These are phyloP conservation scores for Exobasidium rhododendri DNA, from an alignment of 1,284 basidiomycete species.

Conservation along the genomic window DNA sequence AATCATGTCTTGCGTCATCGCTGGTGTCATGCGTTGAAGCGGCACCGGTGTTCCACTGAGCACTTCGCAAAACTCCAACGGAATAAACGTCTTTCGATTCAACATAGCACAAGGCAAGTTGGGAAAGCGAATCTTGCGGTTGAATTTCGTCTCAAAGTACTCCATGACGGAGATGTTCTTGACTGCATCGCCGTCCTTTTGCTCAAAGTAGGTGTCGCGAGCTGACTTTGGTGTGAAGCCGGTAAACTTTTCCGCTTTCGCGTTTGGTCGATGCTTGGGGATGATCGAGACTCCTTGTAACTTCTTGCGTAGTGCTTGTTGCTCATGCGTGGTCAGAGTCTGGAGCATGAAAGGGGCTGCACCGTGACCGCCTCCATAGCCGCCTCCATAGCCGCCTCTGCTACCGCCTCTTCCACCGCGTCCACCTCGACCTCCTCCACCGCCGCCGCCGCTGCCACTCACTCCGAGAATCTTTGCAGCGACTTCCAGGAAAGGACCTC, in stretches of 20 bases:
- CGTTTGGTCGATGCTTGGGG: conserved; percentile 30
- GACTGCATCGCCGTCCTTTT: conserved; percentile 20
- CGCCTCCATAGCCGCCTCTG: conserved; percentile 19
- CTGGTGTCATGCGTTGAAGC: conserved; percentile 15
- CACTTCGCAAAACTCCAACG: conserved; percentile 33
- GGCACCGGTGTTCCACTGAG: conserved; percentile 27
- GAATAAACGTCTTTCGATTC: conserved; percentile 17
- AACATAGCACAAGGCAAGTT: background rate
- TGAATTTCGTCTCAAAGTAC: background rate
- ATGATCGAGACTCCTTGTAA: conserved; percentile 28
- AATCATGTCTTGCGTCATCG: conserved; percentile 26
- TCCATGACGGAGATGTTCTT: background rate
- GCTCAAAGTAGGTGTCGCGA: conserved; percentile 22
- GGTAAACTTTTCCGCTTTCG: conserved; percentile 32
- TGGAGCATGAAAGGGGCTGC: background rate
- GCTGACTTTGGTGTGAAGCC: conserved; percentile 29
- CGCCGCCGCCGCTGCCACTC: conserved; percentile 23
- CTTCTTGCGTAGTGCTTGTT: conserved; percentile 30
- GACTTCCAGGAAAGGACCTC: conserved; percentile 30
- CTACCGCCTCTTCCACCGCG: conserved; percentile 21
- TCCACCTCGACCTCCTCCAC: conserved; percentile 23
- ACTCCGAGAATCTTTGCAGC: conserved; percentile 25
- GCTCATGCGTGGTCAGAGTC: conserved; percentile 19
- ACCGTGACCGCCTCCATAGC: conserved; percentile 13
- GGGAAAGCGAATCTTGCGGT: background rate